phyloP scores from a whole-genome alignment of 345 rosid genomes.

The Melaleuca alternifolia region DNA sequence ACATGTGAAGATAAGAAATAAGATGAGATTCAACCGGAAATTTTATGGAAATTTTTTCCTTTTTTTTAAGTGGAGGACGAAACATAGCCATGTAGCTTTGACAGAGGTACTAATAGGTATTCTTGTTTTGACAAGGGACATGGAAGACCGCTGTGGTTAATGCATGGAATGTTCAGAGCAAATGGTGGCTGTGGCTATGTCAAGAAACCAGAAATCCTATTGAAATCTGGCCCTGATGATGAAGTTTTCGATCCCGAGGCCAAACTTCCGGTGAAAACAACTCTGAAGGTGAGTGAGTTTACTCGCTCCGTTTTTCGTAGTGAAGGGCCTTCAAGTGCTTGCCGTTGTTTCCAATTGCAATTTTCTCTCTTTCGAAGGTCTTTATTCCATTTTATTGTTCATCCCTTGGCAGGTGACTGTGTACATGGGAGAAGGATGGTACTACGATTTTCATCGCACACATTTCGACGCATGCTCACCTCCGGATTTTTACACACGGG shows the following conservation, averaged over 20 bases:
- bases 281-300: slow-evolving; percentile 39
- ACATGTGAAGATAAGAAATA: background rate
- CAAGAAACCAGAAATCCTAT: slow-evolving; percentile 66
- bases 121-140: slow-evolving; percentile 35
- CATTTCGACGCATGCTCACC: slow-evolving; percentile 81
- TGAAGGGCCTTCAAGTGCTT: slow-evolving; percentile 2
- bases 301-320: background rate
- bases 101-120: background rate
- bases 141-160: slow-evolving; percentile 80
- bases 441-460: slow-evolving; percentile 52
- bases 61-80: background rate
- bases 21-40: background rate
- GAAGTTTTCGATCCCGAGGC: slow-evolving; percentile 58
- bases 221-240: slow-evolving; percentile 13
- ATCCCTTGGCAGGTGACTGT: slow-evolving; percentile 42
- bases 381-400: background rate
- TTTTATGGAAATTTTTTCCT: background rate
- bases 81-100: background rate
- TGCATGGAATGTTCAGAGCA: slow-evolving; percentile 92
- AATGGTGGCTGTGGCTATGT: slow-evolving; percentile 91
- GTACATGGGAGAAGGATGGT: slow-evolving; percentile 96
- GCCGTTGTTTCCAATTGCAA: background rate
- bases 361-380: background rate
- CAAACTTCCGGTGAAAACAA: slow-evolving; percentile 35
- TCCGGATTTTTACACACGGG: slow-evolving; percentile 75